These are phyloP conservation scores for Starmerella khaoyaiensis DNA, from an alignment of 805 yeast genomes.

Conservation along the genomic window DNA sequence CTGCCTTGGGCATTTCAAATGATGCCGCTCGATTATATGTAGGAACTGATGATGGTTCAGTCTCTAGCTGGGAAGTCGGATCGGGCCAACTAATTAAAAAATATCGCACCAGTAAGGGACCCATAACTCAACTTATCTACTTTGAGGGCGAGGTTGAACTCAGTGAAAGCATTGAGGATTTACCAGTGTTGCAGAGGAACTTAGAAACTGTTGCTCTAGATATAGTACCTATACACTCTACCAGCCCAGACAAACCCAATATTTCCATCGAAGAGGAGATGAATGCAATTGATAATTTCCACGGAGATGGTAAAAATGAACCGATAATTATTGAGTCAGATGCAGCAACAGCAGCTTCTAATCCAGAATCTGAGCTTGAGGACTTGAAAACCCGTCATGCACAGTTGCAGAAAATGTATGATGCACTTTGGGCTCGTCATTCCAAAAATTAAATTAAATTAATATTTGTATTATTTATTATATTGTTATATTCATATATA, in stretches of 20 bases:
- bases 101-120: conserved; percentile 22
- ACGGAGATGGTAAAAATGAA: background rate
- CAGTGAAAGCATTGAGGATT: conserved; percentile 11
- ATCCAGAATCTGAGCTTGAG: conserved; percentile 3
- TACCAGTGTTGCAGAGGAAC: conserved; percentile 24
- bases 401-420: conserved; percentile 22
- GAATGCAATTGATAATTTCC: conserved; percentile 1
- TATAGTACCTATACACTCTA: conserved; percentile 3
- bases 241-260: too few species aligned
- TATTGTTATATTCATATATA: background rate
- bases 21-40: conserved; percentile 64
- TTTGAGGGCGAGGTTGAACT: conserved; percentile 1
- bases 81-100: conserved; percentile 27
- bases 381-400: conserved; percentile 14
- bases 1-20: conserved; percentile 46
- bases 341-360: background rate
- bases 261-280: background rate
- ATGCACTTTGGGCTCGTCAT: conserved; percentile 22
- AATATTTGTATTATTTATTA: too few species aligned
- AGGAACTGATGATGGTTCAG: conserved; percentile 63
- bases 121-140: conserved; percentile 16
- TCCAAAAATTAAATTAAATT: conserved; percentile 1
- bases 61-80: conserved; percentile 50
- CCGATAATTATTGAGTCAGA: background rate
- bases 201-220: conserved; percentile 12